Evolutionary conservation across 2,329 filamentous ascomycete genomes (phyloP).

Genomic region (Monosporascus ibericus): DNA sequence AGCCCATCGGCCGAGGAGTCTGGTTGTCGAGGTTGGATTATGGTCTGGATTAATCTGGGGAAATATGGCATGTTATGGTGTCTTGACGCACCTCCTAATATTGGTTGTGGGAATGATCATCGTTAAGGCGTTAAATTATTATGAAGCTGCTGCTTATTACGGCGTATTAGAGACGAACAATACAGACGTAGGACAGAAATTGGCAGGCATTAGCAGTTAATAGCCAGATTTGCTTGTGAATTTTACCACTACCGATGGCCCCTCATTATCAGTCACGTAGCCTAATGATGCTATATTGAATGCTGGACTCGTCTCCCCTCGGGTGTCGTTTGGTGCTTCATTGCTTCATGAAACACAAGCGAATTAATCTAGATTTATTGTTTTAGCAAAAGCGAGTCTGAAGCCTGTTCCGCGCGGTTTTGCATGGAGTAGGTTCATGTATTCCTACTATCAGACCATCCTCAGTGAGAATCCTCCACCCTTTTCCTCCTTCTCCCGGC

Average conservation of each 20-base stretch:
- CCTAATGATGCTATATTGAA: conserved; percentile 13
- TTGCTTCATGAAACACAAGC: too few species aligned
- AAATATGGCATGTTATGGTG: conserved; percentile 12
- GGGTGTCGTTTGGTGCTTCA: too few species aligned
- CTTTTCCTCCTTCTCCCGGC: conserved; percentile 56
- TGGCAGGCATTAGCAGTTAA: background rate
- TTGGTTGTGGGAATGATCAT: background rate
- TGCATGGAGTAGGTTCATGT: too few species aligned
- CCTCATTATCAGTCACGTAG: conserved; percentile 12
- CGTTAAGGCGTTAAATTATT: background rate
- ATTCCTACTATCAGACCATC: conserved; percentile 38
- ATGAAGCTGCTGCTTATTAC: background rate
- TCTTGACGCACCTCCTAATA: conserved; percentile 2
- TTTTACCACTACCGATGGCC: conserved; percentile 7
- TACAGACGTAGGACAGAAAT: conserved; percentile 10
- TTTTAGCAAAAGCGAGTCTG: background rate
- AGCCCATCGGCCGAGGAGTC: conserved; percentile 1
- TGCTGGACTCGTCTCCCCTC: background rate
- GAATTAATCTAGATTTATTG: background rate
- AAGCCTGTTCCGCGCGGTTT: too few species aligned
- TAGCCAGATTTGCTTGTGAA: conserved; percentile 7
- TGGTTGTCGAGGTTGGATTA: background rate
- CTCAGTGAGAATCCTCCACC: conserved; percentile 62
- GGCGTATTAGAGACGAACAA: background rate
- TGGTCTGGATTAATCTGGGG: conserved; percentile 8